Percentiles rank a stretch among this genome's conserved stretches.
Conservation (phyloP, 495 filamentous ascomycete genomes). For the Daldinia caldariorum region DNA sequence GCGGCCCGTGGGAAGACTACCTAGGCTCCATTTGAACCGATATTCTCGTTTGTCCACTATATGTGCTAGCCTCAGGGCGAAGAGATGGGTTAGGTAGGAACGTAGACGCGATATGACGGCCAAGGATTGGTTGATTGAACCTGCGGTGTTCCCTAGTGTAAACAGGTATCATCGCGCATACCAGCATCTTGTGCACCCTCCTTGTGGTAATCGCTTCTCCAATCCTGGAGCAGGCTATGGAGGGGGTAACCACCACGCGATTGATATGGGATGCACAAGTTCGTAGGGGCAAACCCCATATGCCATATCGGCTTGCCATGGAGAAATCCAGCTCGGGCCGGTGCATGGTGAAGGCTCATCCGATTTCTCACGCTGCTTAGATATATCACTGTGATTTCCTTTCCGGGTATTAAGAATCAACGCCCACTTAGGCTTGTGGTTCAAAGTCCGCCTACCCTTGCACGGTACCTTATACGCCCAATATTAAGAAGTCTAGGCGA, state of each 20-base stretch:
- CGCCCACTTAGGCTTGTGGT: neutral
- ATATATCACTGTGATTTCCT: neutral
- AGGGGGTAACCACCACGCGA: constrained; percentile 7
- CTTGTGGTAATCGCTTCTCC: constrained; percentile 17
- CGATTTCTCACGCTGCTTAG: constrained; percentile 16
- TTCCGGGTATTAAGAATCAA: neutral
- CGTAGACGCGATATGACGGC: neutral
- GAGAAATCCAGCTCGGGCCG: constrained; percentile 31
- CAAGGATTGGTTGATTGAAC: constrained; percentile 2
- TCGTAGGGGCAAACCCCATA: neutral
- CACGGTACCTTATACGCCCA: no score
- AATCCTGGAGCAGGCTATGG: constrained; percentile 18
- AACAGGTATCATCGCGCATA: constrained; percentile 11
- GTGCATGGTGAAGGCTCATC: constrained; percentile 22
- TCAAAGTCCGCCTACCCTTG: neutral
- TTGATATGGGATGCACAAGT: constrained; percentile 1
- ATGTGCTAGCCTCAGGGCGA: neutral
- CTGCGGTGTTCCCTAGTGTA: constrained; percentile 10
- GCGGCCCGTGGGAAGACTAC: neutral
- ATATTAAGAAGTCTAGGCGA: neutral
- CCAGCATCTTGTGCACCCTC: constrained; percentile 22
- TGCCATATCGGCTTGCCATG: constrained; percentile 22
- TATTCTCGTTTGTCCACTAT: neutral
- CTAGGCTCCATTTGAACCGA: neutral
- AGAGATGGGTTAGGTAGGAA: neutral